These are phyloP conservation scores for Arabidopsis arenosa DNA, from an alignment of 345 rosid species.

Conservation along the genomic window DNA sequence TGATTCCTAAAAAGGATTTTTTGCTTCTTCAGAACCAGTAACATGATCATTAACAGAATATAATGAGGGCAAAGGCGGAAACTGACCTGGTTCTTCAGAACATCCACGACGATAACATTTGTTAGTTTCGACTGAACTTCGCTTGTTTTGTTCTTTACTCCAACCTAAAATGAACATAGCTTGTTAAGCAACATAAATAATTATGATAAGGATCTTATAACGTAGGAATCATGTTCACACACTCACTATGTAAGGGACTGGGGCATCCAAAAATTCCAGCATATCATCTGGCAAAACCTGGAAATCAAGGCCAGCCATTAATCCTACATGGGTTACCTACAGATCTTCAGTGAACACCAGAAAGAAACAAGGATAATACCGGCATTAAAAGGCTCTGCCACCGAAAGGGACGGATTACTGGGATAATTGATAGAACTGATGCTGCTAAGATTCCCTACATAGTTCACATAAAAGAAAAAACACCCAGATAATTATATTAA, in stretches of 20 bases:
- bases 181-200: slow-evolving; percentile 18
- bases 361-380: slow-evolving; percentile 47
- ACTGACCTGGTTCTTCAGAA: slow-evolving; percentile 47
- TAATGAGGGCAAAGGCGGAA: slow-evolving; percentile 20
- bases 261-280: slow-evolving; percentile 96
- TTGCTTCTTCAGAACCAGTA: background rate
- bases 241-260: slow-evolving; percentile 95
- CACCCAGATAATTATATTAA: background rate
- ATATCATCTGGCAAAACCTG: slow-evolving; percentile 97
- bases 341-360: slow-evolving; percentile 1
- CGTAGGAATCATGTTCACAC: slow-evolving; percentile 6
- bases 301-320: slow-evolving; percentile 38
- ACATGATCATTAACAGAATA: slow-evolving; percentile 2
- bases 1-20: slow-evolving; percentile 1
- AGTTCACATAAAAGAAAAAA: slow-evolving; percentile 24
- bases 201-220: background rate
- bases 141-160: slow-evolving; percentile 85
- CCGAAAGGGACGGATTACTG: slow-evolving; percentile 85
- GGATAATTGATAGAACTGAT: slow-evolving; percentile 70
- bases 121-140: slow-evolving; percentile 47
- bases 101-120: slow-evolving; percentile 46
- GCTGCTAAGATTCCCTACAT: slow-evolving; percentile 88
- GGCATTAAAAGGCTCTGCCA: slow-evolving; percentile 99
- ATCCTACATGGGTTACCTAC: background rate
- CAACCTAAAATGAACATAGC: slow-evolving; percentile 60